Conservation (phyloP, 768 basidiomycete genomes). For the Macrolepiota dolichaula region DNA sequence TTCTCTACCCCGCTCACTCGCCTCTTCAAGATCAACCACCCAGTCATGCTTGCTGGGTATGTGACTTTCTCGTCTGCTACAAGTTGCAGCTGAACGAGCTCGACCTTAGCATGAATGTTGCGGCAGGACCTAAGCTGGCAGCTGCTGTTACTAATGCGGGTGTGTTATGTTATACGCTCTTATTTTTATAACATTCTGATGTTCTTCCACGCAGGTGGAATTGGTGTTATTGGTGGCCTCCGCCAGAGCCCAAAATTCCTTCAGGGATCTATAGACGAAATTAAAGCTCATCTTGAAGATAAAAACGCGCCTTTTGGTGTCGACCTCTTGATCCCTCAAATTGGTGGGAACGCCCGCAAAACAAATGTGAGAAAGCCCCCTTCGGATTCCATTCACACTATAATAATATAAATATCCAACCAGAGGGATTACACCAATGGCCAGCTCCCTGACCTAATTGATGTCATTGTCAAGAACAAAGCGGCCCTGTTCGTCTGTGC, state of each 20-base stretch:
- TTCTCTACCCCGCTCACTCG: conserved; percentile 74
- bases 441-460: conserved; percentile 71
- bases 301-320: conserved; percentile 77
- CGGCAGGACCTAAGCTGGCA: conserved; percentile 80
- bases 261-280: conserved; percentile 60
- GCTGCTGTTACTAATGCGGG: conserved; percentile 92
- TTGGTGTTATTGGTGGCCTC: conserved; percentile 86
- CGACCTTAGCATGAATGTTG: conserved; percentile 71
- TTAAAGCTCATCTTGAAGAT: conserved; percentile 74
- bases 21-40: conserved; percentile 77
- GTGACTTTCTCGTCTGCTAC: conserved; percentile 14
- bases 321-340: conserved; percentile 79
- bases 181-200: neutral
- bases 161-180: conserved; percentile 15
- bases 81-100: neutral
- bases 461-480: conserved; percentile 72
- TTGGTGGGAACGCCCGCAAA: conserved; percentile 80
- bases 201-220: conserved; percentile 45
- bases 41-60: conserved; percentile 78
- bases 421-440: conserved; percentile 75
- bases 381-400: neutral
- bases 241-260: conserved; percentile 72
- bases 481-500: conserved; percentile 82
- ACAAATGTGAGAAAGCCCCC: conserved; percentile 52
- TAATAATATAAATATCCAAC: neutral